Evolutionary conservation across 768 basidiomycete genomes (phyloP), one percentile per base, ranked within the genome.

Genomic region (Calocybe indica): DNA sequence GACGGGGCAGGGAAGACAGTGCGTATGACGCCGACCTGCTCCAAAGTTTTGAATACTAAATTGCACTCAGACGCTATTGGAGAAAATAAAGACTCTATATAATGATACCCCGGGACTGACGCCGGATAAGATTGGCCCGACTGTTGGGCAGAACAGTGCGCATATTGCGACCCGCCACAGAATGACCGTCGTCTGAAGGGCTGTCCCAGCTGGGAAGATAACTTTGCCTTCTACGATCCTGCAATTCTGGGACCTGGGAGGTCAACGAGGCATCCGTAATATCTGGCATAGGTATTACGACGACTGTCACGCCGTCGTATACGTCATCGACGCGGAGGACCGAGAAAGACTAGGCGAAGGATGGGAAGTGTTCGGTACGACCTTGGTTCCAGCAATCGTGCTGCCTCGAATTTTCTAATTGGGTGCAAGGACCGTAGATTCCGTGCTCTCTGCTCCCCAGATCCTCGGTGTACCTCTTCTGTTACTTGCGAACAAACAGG

Each of bases 231-330:
- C 93, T 0, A 93, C 92, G 0, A 87, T 95, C 29, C 79, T 98
- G 28, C 90, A 92, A 60, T 97, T 98, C 74, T 96, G 92, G 83
- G 96, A 99, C 61, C 75, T 99, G 7, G 95, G 96, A 8, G 95
- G 95, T 0, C 95, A 98, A 61, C 74, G 86, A 1, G 92, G 94
- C 15, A 95, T 99, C 36, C 78, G 95, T 29, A 85, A 83, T 33
- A 95, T 99, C 54, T 98, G 95, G 94, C 82, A 85, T 50, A 75
- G 80, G 47, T 99, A 99, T 67, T 97, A 95, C 63, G 87, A 91
- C 47, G 93, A 97, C 62, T 96, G 93, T 54, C 95, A 99, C 63
- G 95, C 94, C 6, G 91, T 98, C 39, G 92, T 88, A 36, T 99
- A 90, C 57, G 88, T 98, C 44, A 82, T 99, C 45, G 96, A 99